Conservation (phyloP, 2,329 filamentous ascomycete species). For the Lizonia empirigonia region DNA sequence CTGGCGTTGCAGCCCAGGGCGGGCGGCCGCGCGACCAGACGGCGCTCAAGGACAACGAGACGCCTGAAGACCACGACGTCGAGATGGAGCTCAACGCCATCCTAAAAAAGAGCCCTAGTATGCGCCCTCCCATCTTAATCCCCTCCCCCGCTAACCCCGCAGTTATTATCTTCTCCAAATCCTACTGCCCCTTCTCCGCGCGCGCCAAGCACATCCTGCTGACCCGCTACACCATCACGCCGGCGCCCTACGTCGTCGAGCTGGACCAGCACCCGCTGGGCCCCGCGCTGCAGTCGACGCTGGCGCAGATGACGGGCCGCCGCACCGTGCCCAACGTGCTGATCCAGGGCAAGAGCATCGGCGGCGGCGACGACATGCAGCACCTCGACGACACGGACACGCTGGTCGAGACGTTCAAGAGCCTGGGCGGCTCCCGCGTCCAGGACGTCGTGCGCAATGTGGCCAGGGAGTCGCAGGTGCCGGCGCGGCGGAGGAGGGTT, state of each 20-base stretch:
- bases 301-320: constrained; percentile 76
- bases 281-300: constrained; percentile 69
- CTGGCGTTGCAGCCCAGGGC: constrained; percentile 53
- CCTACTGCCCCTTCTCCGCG: constrained; percentile 85
- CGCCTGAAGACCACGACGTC: constrained; percentile 66
- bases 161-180: constrained; percentile 97
- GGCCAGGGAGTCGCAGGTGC: constrained; percentile 1
- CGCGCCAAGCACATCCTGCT: constrained; percentile 85
- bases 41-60: constrained; percentile 53
- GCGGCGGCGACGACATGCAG: constrained; percentile 84
- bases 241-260: constrained; percentile 85
- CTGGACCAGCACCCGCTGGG: constrained; percentile 83
- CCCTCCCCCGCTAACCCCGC: constrained; percentile 15
- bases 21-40: constrained; percentile 50
- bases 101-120: constrained; percentile 83
- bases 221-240: constrained; percentile 81
- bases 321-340: constrained; percentile 91
- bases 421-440: constrained; percentile 73
- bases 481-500: constrained; percentile 3
- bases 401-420: constrained; percentile 73
- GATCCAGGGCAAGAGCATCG: constrained; percentile 85
- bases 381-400: constrained; percentile 67
- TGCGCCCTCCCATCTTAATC: constrained; percentile 1
- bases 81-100: constrained; percentile 77
- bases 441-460: constrained; percentile 38